Percentiles rank a stretch among this genome's conserved stretches.
Evolutionary conservation across 306 rosid species (phyloP).

Genomic region (Castanopsis chinensis): DNA sequence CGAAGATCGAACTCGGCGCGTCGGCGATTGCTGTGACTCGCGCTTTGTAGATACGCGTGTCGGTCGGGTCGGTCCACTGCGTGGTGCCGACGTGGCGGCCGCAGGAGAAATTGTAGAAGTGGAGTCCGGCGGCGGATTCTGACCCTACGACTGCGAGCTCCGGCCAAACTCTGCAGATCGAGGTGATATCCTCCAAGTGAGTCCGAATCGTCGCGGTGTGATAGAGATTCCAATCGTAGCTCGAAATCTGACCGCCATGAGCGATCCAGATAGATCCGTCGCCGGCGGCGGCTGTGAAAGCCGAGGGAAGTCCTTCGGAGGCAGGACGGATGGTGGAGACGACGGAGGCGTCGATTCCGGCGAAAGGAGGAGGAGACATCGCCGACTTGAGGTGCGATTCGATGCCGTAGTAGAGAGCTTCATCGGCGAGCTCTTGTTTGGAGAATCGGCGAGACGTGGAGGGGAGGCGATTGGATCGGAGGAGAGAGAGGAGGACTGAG

Average conservation of each 20-base stretch:
- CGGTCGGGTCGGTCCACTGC: constrained; percentile 70
- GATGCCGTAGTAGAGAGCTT: constrained; percentile 79
- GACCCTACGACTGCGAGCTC: constrained; percentile 78
- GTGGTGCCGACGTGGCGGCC: constrained; percentile 60
- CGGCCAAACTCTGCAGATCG: constrained; percentile 67
- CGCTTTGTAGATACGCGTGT: constrained; percentile 84
- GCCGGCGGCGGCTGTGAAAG: constrained; percentile 40
- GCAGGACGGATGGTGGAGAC: constrained; percentile 56
- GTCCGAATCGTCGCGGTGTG: constrained; percentile 64
- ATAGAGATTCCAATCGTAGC: constrained; percentile 65
- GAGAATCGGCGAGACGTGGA: constrained; percentile 64
- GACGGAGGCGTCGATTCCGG: constrained; percentile 73
- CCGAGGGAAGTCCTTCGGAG: constrained; percentile 69
- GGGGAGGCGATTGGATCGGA: constrained; percentile 72
- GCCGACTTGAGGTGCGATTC: constrained; percentile 62
- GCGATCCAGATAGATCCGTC: constrained; percentile 88
- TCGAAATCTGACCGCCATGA: constrained; percentile 79
- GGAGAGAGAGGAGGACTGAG: constrained; percentile 75
- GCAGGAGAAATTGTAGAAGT: constrained; percentile 71
- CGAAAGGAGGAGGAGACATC: constrained; percentile 53
- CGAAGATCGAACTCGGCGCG: constrained; percentile 50
- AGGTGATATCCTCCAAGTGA: constrained; percentile 64
- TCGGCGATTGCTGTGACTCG: constrained; percentile 62
- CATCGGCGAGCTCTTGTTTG: constrained; percentile 79
- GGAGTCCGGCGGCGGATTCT: constrained; percentile 55